Base-by-base conservation (phyloP, 129 eudicot species). In the Flaveria sonorensis region DNA sequence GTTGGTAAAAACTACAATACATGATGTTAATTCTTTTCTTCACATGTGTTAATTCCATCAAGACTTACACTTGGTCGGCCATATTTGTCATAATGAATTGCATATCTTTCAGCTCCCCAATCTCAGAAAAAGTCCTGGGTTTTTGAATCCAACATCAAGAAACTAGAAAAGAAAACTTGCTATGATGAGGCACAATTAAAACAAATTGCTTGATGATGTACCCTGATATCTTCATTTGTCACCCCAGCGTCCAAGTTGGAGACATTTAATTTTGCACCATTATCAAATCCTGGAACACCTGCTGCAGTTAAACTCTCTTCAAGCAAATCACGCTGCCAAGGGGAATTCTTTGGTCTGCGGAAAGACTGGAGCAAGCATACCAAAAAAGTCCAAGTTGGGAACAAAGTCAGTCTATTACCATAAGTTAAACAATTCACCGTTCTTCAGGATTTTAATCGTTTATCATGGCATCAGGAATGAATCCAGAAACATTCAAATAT, bases 181-280 rank as follows among this genome's bases (percentile, higher is more conserved):
- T 26, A 45, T 48, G 51, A 76, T 23, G 68, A 45, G 36, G 30
- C 39, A 21, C 47, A 65, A 30, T 62, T 53, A 59, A 87, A 67
- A 61, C 16, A 53, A 71, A 60, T 52, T 70, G 83, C 73, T 85
- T 72, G 61, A 30, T 30, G 62, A 45, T 77, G 87, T 94, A 94
- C 98, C 98, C 98, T 86, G 79, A 94, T 94, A 87, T 94, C 98
- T 77, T 94, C 96, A 80, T 86, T 91, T 16, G 92, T 77, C 63
- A 94, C 98, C 68, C 98, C 97, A 79, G 57, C 50, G 40, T 91
- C 97, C 93, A 94, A 86, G 83, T 94, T 94, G 71, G 97, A 89
- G 24, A 94, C 79, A 67, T 48, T 81, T 47, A 94, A 83, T 83
- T 89, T 94, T 57, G 97, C 80, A 70, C 85, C 93, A 86, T 72